Evolutionary conservation across 2,329 filamentous ascomycete genomes (phyloP), one percentile per base, ranked within the genome.

Genomic region (Thermochaetoides dissita): DNA sequence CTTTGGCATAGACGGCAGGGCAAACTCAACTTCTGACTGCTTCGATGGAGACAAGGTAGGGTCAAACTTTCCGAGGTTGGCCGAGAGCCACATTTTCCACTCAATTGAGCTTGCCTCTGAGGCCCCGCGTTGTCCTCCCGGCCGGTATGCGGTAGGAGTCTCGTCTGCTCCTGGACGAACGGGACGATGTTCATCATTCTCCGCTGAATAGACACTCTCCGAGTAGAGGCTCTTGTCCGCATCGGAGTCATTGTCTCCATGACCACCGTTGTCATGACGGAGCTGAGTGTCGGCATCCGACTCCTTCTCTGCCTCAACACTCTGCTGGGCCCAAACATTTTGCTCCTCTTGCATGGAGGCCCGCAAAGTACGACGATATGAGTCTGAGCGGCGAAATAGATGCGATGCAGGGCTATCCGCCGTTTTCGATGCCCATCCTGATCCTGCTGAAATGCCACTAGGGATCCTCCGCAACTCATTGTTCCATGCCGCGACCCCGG

Each of bases 351-450:
- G 58, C 50, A 72, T 72, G 2, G 58, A 67, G 39, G 65, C 63
- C 36, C 62, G 65, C 30, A 78, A 51, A 2, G 67, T 68, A 28
- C 67, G 67, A 3, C 73, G 67, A 49, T 71, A 79, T 0, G 73
- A 72, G 41, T 72, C 78, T 28, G 64, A 59, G 1, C 70, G 69
- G 29, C 71, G 64, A 46, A 76, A 74, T 1, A 74, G 56, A 45
- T 72, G 67, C 10, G 63, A 65, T 1, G 63, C 58, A 2, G 68
- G 67, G 36, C 71, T 75, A 1, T 24, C 17, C 17, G 17, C 17
- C 5, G 17, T 24, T 24, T 24, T 24, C 5, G 17, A 24, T 24
- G 17, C 17, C 17, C 17, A 24, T 24, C 17, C 17, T 24, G 17
- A 24, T 24, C 17, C 17, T 24, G 17, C 17, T 24, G 5, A 31